Conservation (phyloP, 495 filamentous ascomycete species). For the Daldinia grandis region DNA sequence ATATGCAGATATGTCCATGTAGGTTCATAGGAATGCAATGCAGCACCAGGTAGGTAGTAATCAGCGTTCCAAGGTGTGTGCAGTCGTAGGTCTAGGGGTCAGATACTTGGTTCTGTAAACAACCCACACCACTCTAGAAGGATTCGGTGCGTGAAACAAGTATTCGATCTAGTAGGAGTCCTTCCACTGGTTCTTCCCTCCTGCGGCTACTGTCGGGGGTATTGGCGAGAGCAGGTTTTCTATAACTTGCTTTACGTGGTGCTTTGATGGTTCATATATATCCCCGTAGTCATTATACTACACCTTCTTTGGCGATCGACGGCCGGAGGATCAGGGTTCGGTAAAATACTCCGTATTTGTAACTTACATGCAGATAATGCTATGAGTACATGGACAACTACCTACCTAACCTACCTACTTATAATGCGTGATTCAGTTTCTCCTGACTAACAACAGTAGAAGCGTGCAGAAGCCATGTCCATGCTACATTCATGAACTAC, state of each 20-base stretch:
- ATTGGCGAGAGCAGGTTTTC: background rate
- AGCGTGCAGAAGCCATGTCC: too few relatives aligned
- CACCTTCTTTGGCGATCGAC: background rate
- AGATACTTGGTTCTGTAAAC: background rate
- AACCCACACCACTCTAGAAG: background rate
- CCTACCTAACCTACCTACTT: too few relatives aligned
- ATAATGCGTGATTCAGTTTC: background rate
- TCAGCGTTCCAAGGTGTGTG: background rate
- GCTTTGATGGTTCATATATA: background rate
- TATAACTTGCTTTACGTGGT: background rate
- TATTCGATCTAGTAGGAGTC: background rate
- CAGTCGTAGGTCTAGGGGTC: background rate
- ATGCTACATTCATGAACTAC: too few relatives aligned
- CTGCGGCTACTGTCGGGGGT: background rate
- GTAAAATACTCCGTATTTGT: background rate
- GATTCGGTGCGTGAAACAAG: background rate
- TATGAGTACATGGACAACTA: background rate
- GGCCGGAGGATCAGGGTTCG: background rate
- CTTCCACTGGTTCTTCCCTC: background rate
- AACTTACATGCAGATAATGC: background rate
- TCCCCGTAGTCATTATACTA: background rate
- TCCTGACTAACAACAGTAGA: too few relatives aligned
- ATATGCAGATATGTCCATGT: too few relatives aligned
- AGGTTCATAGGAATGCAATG: background rate
- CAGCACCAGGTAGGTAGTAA: background rate